Conservation (phyloP, 225 moss, liverwort and hornwort species). For the Neckera pumila region DNA sequence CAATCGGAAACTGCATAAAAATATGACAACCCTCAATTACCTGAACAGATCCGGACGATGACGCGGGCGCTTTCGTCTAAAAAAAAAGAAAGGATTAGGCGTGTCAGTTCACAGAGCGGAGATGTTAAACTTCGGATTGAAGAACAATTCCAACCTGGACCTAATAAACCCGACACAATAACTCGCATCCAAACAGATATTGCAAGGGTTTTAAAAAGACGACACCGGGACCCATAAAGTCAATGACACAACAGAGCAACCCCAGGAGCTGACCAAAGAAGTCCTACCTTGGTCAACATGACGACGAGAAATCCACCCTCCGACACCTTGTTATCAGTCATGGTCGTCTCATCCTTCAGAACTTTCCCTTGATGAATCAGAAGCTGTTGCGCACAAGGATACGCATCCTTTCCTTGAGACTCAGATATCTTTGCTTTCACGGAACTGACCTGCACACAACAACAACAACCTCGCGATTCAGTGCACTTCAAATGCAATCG, state of each 20-base stretch:
- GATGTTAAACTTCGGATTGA: background rate
- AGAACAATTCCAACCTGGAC: background rate
- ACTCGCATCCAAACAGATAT: background rate
- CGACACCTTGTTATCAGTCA: conserved; percentile 85
- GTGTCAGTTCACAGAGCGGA: background rate
- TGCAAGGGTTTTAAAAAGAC: too few relatives aligned
- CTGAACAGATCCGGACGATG: conserved; percentile 57
- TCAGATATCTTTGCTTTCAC: conserved; percentile 87
- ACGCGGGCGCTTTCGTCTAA: conserved; percentile 62
- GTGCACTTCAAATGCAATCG: background rate
- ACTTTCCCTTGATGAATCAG: conserved; percentile 99
- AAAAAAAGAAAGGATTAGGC: background rate
- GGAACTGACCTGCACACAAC: conserved; percentile 55
- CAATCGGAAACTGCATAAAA: background rate
- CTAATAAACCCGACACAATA: background rate
- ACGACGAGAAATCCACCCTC: conserved; percentile 97
- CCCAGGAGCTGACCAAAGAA: background rate
- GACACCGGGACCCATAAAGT: background rate
- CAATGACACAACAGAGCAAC: background rate
- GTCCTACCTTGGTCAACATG: conserved; percentile 86
- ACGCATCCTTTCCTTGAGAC: conserved; percentile 77
- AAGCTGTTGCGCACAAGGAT: conserved; percentile 88
- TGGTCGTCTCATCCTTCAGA: conserved; percentile 90
- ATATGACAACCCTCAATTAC: background rate
- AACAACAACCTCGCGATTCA: background rate